Evolutionary conservation across 2,329 filamentous ascomycete species (phyloP), one percentile per base, ranked within the genome.

Genomic region (Aspergillus sp.): DNA sequence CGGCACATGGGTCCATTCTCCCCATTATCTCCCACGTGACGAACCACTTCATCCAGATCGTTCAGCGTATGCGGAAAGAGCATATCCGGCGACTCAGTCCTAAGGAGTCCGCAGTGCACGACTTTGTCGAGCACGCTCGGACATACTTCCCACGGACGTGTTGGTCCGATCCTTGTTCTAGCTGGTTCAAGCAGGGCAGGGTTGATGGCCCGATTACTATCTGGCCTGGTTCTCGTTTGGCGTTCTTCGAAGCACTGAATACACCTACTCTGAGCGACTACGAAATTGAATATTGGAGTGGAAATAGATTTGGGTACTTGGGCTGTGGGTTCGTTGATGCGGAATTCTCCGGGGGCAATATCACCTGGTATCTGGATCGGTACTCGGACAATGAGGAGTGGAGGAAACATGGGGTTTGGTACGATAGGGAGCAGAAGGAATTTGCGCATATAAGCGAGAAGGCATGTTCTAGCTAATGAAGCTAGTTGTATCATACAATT

Each of bases 161-260:
- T 21, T 65, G 63, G 63, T 51, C 63, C 1, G 63, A 63, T 45
- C 55, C 58, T 1, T 66, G 64, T 51, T 57, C 39, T n/a, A 59
- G 55, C 45, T 66, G 64, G 64, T 65, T 61, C 43, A 66, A 66
- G 21, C 56, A 63, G 19, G 64, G 59, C 2, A 55, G 30, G 39
- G 49, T 38, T 41, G 47, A 53, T 6, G 38, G 39, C 28, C 57
- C 8, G 6, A 38, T 58, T 1, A 43, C 60, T 4, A 59, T 64
- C 45, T 66, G 62, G 62, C 62, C 64, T 4, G 64, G 64, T 0
- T 64, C 64, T 7, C 49, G 50, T 1, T 21, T 56, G 38, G 36
- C 58, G 6, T 63, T 41, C 4, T 62, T 62, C 51, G 54, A 52
- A 23, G 15, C 55, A 8, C 25, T 56, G 38, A 49, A 5, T 19